Base-by-base conservation (phyloP, 345 rosid genomes). In the Cochlearia excelsa region DNA sequence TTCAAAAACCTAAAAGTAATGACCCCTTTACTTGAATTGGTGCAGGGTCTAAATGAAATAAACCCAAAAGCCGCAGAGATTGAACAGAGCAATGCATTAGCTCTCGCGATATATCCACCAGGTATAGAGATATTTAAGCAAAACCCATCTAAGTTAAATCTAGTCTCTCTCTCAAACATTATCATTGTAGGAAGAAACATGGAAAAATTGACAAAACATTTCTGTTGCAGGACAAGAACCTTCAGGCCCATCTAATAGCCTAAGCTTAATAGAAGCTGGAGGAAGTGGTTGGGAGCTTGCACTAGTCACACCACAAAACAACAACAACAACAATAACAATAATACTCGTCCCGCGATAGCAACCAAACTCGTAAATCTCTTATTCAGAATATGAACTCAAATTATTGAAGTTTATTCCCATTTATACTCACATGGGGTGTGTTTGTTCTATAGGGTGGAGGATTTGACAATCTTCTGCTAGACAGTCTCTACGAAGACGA, bases 401-500 rank as follows among this genome's bases (percentile, higher is more conserved):
- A 16, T 16, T 0, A 16, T 16, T 16, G 23, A 16, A 16, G 23
- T 16, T 16, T 16, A 16, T 16, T 16, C 23, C 23, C 23, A 16
- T 16, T 16, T 16, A 16, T 16, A 47, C 44, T 49, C 23, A 37
- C 51, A 54, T 46, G 1, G 46, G 46, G 11, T 55, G 23, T 31
- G 37, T 59, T 52, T 16, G 23, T 16, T 16, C 23, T 45, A 65
- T 39, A 93, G 99, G 99, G 73, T 9, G 99, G 99, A 73, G 99
- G 97, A 49, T 74, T 93, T 4, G 99, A 93, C 79, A 80, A 74
- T 71, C 88, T 89, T 69, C 81, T 86, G 34, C 70, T 93, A 26
- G 97, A 93, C 81, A 89, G 99, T 80, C 74, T 93, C 9, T 93
- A 93, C 55, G 99, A 93, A 31, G 99, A 93, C 69, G 92, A 84